Evolutionary conservation across 2,329 filamentous ascomycete genomes (phyloP).

Genomic region (Lachnellula suecica): DNA sequence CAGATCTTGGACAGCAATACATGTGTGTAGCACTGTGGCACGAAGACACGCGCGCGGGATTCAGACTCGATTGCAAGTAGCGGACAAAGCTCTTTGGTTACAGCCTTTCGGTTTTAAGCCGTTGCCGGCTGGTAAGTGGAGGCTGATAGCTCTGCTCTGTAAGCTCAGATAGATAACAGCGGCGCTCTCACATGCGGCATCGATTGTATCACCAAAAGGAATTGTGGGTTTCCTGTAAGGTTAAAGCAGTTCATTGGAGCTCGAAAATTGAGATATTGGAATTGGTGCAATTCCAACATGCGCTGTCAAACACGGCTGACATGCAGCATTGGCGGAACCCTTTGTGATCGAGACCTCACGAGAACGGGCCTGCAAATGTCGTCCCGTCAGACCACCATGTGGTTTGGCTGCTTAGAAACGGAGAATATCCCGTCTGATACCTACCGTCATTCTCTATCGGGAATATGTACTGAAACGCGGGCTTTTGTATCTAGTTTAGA

Average conservation of each 20-base stretch:
- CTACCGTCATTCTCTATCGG: neutral
- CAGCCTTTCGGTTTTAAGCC: neutral
- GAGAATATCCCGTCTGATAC: neutral
- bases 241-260: no score
- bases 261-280: no score
- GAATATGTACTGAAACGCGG: neutral
- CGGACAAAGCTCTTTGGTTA: neutral
- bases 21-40: no score
- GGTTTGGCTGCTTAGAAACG: no score
- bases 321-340: conserved; percentile 1
- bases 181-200: neutral
- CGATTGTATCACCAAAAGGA: neutral
- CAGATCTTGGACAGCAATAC: no score
- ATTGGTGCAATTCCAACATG: neutral
- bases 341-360: neutral
- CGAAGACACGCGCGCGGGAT: neutral
- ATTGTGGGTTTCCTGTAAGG: neutral
- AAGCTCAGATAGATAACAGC: neutral
- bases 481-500: neutral
- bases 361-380: no score
- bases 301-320: conserved; percentile 8
- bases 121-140: neutral
- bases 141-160: neutral
- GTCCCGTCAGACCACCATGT: no score
- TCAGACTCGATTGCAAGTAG: neutral